These are phyloP conservation scores for Nemania diffusa DNA, from an alignment of 2,329 filamentous ascomycete genomes.

Conservation along the genomic window DNA sequence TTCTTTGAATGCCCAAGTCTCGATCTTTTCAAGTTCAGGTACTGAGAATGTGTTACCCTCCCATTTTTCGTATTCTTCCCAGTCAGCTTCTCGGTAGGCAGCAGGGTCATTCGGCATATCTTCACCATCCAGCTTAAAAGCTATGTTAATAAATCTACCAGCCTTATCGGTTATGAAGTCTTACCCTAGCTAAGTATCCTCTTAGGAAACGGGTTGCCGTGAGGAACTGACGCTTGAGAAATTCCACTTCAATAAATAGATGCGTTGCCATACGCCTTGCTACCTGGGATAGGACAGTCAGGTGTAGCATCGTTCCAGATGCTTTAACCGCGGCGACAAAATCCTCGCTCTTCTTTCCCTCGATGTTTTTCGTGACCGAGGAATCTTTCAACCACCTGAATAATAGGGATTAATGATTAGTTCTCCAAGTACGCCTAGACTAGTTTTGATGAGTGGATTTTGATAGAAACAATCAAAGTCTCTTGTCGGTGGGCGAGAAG, in stretches of 20 bases:
- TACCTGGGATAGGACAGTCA: constrained; percentile 40
- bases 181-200: constrained; percentile 46
- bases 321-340: constrained; percentile 41
- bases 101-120: constrained; percentile 41
- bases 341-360: constrained; percentile 25
- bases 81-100: constrained; percentile 31
- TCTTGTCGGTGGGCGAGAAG: too few relatives aligned
- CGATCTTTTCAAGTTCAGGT: constrained; percentile 41
- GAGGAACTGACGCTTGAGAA: constrained; percentile 46
- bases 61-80: constrained; percentile 31
- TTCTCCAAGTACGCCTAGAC: not conserved
- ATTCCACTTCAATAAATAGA: constrained; percentile 45
- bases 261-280: constrained; percentile 45
- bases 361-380: constrained; percentile 42
- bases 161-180: constrained; percentile 11
- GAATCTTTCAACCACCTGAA: constrained; percentile 45
- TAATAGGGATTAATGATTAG: constrained; percentile 7
- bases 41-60: constrained; percentile 39
- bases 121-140: constrained; percentile 40
- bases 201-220: constrained; percentile 44
- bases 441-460: not conserved
- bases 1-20: constrained; percentile 41
- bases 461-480: not conserved
- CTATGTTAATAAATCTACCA: constrained; percentile 30
- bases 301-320: constrained; percentile 39